phyloP scores from a whole-genome alignment of 306 rosid species.

The Glycine tomentella region DNA sequence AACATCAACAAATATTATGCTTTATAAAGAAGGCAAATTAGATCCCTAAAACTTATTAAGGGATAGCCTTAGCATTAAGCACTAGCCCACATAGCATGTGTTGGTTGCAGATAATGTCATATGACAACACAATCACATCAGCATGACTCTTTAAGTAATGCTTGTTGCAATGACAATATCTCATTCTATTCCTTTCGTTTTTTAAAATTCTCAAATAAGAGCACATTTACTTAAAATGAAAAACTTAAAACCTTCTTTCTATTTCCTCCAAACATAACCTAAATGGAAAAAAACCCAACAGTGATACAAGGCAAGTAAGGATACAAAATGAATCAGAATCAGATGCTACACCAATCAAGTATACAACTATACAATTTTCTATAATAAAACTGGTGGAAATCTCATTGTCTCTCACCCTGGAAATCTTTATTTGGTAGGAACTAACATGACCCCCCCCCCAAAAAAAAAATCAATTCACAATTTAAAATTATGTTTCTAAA shows the following conservation, averaged over 20 bases:
- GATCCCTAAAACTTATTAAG: neutral
- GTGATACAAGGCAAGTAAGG: neutral
- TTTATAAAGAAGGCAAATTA: constrained; percentile 14
- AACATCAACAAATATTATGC: neutral
- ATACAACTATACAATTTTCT: neutral
- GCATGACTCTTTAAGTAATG: neutral
- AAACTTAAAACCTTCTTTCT: neutral
- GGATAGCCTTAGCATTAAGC: constrained; percentile 21
- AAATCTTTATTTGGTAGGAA: neutral
- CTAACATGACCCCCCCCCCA: neutral
- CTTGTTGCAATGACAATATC: neutral
- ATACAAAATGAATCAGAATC: neutral
- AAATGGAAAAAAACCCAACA: constrained; percentile 1
- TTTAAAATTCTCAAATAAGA: constrained; percentile 13
- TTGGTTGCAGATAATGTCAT: constrained; percentile 17
- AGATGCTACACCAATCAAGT: constrained; percentile 10
- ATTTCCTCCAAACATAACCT: constrained; percentile 21
- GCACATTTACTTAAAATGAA: neutral
- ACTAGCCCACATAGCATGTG: constrained; percentile 7
- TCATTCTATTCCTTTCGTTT: constrained; percentile 21
- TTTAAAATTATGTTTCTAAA: constrained; percentile 16
- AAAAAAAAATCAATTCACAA: neutral
- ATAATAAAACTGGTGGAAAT: neutral
- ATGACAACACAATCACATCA: neutral
- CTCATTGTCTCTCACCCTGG: neutral